Percentiles rank a stretch among this genome's conserved stretches.
Evolutionary conservation across 441 rosid genomes (phyloP).

Genomic region (Corymbia citriodora): DNA sequence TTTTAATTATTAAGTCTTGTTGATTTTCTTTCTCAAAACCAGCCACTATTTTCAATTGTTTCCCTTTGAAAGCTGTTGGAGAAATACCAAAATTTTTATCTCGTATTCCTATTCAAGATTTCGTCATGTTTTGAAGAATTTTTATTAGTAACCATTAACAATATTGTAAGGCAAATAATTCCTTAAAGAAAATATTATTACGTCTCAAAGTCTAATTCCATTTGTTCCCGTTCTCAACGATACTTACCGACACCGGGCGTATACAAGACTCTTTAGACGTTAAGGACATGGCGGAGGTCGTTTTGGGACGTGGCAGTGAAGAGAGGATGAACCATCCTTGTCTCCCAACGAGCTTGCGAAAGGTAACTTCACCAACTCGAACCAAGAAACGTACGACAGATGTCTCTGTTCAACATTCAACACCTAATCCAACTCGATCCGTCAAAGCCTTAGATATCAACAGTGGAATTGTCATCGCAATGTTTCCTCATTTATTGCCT

Average conservation of each 20-base stretch:
- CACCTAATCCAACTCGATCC: background rate
- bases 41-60: too few relatives aligned
- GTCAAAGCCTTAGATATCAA: background rate
- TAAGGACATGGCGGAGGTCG: background rate
- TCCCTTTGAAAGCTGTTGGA: background rate
- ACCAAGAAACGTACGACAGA: background rate
- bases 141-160: background rate
- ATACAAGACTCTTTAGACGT: background rate
- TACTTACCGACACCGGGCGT: background rate
- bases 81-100: background rate
- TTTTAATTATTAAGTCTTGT: background rate
- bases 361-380: conserved; percentile 10
- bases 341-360: conserved; percentile 10
- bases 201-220: background rate
- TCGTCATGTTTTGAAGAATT: too few relatives aligned
- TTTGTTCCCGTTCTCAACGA: background rate
- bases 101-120: too few relatives aligned
- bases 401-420: background rate
- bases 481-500: background rate
- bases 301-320: background rate
- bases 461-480: background rate
- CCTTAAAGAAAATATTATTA: too few relatives aligned
- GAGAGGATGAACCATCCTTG: conserved; percentile 17
- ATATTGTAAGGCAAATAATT: too few relatives aligned
- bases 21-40: background rate